Conservation (phyloP, 768 basidiomycete species). For the Pulveroboletus ravenelii region DNA sequence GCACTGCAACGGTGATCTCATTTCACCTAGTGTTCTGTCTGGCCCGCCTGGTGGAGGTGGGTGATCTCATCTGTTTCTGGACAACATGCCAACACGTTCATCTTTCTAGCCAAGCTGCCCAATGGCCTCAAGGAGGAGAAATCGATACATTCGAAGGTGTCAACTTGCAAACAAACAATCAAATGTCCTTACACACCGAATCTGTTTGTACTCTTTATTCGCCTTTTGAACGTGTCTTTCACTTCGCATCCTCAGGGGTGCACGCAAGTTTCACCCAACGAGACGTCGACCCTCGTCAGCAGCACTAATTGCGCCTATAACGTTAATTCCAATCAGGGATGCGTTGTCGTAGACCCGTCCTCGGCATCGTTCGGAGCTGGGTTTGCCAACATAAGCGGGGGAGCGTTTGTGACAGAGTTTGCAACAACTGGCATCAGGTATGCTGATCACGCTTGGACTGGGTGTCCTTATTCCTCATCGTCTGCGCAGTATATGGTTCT, state of each 20-base stretch:
- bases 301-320: conserved; percentile 57
- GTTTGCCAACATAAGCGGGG: conserved; percentile 65
- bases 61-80: background rate
- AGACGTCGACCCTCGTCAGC: conserved; percentile 48
- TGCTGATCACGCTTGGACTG: conserved; percentile 19
- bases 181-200: conserved; percentile 72
- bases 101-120: conserved; percentile 40
- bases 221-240: background rate
- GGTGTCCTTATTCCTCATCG: background rate
- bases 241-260: conserved; percentile 39
- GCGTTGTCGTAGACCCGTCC: conserved; percentile 53
- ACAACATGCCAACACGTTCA: background rate
- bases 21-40: conserved; percentile 55
- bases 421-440: conserved; percentile 62
- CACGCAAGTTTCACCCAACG: conserved; percentile 43
- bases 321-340: conserved; percentile 59
- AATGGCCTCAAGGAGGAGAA: conserved; percentile 65
- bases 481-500: conserved; percentile 28
- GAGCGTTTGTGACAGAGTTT: conserved; percentile 72
- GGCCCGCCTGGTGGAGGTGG: conserved; percentile 58
- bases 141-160: conserved; percentile 84
- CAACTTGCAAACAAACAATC: conserved; percentile 59
- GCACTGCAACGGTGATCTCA: conserved; percentile 1
- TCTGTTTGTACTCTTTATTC: conserved; percentile 30
- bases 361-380: conserved; percentile 57